These are phyloP conservation scores for Fraxinus xanthoxyloides DNA, from an alignment of 305 asterid species.

Conservation along the genomic window DNA sequence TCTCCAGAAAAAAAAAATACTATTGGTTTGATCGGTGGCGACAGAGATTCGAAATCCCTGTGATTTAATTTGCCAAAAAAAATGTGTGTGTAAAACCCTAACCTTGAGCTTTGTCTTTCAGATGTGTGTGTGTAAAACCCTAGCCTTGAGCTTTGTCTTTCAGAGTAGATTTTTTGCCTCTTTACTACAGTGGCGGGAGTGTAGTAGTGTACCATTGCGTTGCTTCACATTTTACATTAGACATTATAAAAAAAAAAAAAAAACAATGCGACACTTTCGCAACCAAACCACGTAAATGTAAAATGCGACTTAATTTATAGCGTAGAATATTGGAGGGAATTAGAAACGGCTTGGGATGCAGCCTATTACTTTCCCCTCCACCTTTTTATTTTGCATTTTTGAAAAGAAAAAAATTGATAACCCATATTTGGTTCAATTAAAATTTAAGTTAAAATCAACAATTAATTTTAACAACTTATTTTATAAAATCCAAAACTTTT, in stretches of 20 bases:
- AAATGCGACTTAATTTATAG: neutral
- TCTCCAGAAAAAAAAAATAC: neutral
- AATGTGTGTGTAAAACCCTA: constrained; percentile 21
- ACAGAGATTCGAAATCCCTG: neutral
- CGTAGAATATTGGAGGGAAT: neutral
- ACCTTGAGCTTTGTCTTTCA: neutral
- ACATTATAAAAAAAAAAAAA: too few relatives aligned
- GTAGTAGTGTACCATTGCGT: constrained; percentile 14
- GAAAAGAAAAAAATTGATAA: neutral
- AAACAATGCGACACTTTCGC: neutral
- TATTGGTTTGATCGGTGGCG: neutral
- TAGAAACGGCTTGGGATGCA: neutral
- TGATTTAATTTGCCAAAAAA: neutral
- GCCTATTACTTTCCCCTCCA: neutral
- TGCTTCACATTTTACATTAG: neutral
- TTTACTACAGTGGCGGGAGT: constrained; percentile 15
- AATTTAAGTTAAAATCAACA: too few relatives aligned
- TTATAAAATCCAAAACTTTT: too few relatives aligned
- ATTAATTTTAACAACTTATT: too few relatives aligned
- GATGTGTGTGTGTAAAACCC: constrained; percentile 20
- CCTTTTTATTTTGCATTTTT: neutral
- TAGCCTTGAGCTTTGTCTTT: constrained; percentile 7
- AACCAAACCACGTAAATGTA: neutral
- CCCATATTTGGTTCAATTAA: too few relatives aligned
- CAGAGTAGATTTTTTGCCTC: neutral